A percentile compares a stretch with the other conserved stretches of the same genome.
These are phyloP conservation scores for Nannochloris sp. DNA, from an alignment of 139 green algal genomes.

Conservation along the genomic window DNA sequence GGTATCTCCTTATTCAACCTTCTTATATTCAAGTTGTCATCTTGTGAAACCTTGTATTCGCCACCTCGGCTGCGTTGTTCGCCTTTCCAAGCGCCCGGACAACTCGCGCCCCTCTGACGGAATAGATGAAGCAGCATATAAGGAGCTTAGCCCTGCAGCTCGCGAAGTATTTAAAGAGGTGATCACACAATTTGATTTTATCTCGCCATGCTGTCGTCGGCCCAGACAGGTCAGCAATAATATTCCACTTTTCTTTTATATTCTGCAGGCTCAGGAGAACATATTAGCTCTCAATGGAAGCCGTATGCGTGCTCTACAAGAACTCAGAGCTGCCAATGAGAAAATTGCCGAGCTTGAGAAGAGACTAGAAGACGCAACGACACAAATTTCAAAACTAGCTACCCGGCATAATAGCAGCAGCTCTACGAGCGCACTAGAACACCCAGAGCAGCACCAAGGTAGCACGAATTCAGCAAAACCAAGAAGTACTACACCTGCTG, in stretches of 20 bases:
- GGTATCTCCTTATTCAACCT: no score
- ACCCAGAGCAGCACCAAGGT: no score
- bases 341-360: conserved; percentile 20
- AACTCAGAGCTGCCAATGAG: conserved; percentile 17
- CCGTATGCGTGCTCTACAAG: conserved; percentile 22
- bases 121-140: no score
- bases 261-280: conserved; percentile 23
- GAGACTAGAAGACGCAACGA: conserved; percentile 1
- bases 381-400: neutral
- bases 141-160: conserved; percentile 12
- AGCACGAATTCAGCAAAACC: neutral
- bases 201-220: neutral
- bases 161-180: conserved; percentile 22
- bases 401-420: neutral
- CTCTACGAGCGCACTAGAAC: neutral
- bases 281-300: conserved; percentile 25
- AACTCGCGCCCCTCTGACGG: no score
- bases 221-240: neutral
- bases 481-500: neutral
- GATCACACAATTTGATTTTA: neutral
- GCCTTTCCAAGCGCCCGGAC: no score
- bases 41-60: no score
- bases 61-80: no score
- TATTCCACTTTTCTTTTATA: neutral
- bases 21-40: no score